Percentiles rank a stretch among this genome's conserved stretches.
Evolutionary conservation across 176 grass and related monocot genomes (phyloP).

Genomic region (Stipa capillata): DNA sequence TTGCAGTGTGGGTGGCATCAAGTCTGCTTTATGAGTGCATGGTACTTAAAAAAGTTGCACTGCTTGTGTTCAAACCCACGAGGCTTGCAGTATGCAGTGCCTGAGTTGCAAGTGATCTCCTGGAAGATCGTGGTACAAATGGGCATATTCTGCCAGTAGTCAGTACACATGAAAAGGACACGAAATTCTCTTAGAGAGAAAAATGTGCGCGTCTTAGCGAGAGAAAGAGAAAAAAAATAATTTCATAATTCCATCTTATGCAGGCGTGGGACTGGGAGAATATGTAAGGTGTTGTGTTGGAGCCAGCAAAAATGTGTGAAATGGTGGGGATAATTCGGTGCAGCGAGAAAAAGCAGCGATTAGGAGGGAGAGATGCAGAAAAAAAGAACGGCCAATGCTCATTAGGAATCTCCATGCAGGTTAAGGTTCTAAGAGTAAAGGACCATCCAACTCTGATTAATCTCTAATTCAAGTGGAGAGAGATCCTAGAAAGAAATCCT

Average conservation of each 20-base stretch:
- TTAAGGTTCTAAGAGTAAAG: conserved; percentile 38
- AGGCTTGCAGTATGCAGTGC: no score
- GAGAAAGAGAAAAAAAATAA: not conserved
- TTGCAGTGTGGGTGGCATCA: not conserved
- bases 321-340: conserved; percentile 20
- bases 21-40: not conserved
- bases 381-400: conserved; percentile 55
- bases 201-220: not conserved
- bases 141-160: not conserved
- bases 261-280: not conserved
- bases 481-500: not conserved
- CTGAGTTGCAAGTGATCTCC: no score
- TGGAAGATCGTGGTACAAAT: not conserved
- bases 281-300: no score
- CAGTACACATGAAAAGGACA: conserved; percentile 10
- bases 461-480: no score
- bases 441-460: conserved; percentile 14
- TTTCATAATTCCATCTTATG: not conserved
- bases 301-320: no score
- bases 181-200: not conserved
- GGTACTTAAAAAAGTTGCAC: not conserved
- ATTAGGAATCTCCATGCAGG: conserved; percentile 38
- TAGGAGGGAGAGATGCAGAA: not conserved
- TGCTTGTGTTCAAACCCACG: not conserved
- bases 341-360: not conserved